Evolutionary conservation across 352 stramenopile species (phyloP).

Genomic region (Globisporangium mamillatum): DNA sequence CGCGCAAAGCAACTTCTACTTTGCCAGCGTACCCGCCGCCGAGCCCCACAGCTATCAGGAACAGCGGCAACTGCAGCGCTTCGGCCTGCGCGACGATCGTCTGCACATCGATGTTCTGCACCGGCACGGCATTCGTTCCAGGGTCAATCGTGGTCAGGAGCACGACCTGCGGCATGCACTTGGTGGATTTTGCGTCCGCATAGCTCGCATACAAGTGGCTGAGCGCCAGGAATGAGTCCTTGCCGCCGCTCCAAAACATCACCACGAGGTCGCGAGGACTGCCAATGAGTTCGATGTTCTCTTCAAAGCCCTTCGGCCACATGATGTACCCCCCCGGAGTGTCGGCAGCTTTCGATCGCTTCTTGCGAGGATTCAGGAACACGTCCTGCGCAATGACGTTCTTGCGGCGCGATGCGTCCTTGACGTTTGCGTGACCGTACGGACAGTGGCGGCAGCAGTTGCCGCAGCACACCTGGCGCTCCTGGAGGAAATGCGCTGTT

Average conservation of each 20-base stretch:
- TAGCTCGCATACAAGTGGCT: constrained; percentile 35
- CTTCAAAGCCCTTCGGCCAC: neutral
- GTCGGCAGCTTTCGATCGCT: constrained; percentile 5
- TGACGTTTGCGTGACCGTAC: constrained; percentile 83
- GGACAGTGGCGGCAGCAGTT: constrained; percentile 90
- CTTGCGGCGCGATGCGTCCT: constrained; percentile 33
- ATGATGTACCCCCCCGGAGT: constrained; percentile 13
- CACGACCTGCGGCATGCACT: constrained; percentile 53
- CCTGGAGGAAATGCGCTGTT: constrained; percentile 70
- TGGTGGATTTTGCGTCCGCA: constrained; percentile 17
- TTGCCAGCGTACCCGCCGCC: constrained; percentile 30
- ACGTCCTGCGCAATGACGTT: constrained; percentile 39
- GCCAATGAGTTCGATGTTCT: neutral
- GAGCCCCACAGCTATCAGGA: constrained; percentile 62
- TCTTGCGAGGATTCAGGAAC: constrained; percentile 31
- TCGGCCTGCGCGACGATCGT: constrained; percentile 70
- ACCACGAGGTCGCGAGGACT: constrained; percentile 55
- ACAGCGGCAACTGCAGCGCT: constrained; percentile 69
- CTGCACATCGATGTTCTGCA: constrained; percentile 80
- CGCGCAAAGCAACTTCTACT: constrained; percentile 27
- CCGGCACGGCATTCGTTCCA: constrained; percentile 61
- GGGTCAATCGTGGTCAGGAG: constrained; percentile 88
- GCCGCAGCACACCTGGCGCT: constrained; percentile 87
- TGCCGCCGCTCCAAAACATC: constrained; percentile 87
- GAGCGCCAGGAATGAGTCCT: constrained; percentile 88